Evolutionary conservation across 2,329 filamentous ascomycete species (phyloP).

Genomic region (Tricladium varicosporioides): DNA sequence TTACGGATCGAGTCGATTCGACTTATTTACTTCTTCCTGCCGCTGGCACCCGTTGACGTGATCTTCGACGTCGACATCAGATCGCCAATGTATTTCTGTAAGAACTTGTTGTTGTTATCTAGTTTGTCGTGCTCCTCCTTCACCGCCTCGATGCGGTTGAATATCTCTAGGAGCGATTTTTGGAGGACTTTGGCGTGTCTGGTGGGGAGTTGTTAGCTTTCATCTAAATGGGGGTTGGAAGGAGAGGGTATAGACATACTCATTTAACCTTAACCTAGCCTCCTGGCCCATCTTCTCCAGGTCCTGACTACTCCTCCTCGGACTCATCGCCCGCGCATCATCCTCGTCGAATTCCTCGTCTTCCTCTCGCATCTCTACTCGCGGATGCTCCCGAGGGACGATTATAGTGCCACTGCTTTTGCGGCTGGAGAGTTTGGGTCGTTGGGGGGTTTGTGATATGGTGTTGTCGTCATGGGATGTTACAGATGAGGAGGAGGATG

Average conservation of each 20-base stretch:
- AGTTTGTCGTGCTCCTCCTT: slow-evolving; percentile 95
- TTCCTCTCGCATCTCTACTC: slow-evolving; percentile 70
- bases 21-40: slow-evolving; percentile 27
- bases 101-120: slow-evolving; percentile 92
- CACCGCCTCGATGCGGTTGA: slow-evolving; percentile 91
- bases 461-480: slow-evolving; percentile 12
- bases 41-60: slow-evolving; percentile 45
- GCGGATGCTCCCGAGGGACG: slow-evolving; percentile 72
- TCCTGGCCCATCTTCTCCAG: slow-evolving; percentile 83
- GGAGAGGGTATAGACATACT: slow-evolving; percentile 44
- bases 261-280: slow-evolving; percentile 62
- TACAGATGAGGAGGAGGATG: slow-evolving; percentile 22
- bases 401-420: slow-evolving; percentile 83
- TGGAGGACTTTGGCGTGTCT: slow-evolving; percentile 89
- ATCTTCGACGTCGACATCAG: slow-evolving; percentile 85
- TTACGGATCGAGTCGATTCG: not conserved
- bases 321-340: slow-evolving; percentile 93
- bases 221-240: not conserved
- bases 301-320: slow-evolving; percentile 84
- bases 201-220: slow-evolving; percentile 16
- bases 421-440: slow-evolving; percentile 68
- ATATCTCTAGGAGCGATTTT: slow-evolving; percentile 82
- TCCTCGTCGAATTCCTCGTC: slow-evolving; percentile 70
- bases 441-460: slow-evolving; percentile 27
- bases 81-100: slow-evolving; percentile 97